phyloP scores from a whole-genome alignment of 139 green algal genomes.

The Picochlorum sp. region DNA sequence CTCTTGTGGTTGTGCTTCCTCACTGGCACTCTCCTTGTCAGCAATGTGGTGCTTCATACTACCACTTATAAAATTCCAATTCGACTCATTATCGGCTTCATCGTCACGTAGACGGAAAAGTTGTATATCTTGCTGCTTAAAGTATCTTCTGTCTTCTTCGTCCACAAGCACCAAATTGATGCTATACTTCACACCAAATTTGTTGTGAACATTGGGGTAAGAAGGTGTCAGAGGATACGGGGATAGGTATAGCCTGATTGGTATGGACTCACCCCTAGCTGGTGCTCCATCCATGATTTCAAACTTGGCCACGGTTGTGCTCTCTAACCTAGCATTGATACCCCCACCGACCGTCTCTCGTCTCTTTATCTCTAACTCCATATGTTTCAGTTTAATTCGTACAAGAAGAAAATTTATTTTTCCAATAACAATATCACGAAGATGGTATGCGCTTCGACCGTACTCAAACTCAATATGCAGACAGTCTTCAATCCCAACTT shows the following conservation, averaged over 20 bases:
- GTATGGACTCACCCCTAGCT: conserved; percentile 78
- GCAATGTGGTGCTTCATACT: neutral
- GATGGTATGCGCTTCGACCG: conserved; percentile 69
- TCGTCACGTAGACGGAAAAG: neutral
- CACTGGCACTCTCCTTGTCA: neutral
- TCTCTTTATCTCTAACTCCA: conserved; percentile 96
- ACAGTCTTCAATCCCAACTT: conserved; percentile 99
- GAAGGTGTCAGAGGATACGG: conserved; percentile 92
- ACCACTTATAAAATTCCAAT: neutral
- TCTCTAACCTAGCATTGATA: conserved; percentile 71
- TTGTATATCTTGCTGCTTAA: conserved; percentile 10
- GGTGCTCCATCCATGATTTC: conserved; percentile 99
- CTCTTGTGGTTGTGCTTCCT: neutral
- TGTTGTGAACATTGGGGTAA: conserved; percentile 94
- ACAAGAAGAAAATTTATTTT: conserved; percentile 98
- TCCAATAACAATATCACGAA: conserved; percentile 87
- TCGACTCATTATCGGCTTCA: neutral
- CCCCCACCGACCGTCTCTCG: conserved; percentile 81
- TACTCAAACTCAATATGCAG: conserved; percentile 99
- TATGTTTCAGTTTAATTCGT: conserved; percentile 98
- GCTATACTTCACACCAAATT: conserved; percentile 93
- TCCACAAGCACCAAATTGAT: conserved; percentile 99
- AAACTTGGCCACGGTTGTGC: conserved; percentile 95
- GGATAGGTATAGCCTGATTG: conserved; percentile 85
- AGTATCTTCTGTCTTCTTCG: conserved; percentile 92